Evolutionary conservation across 768 basidiomycete genomes (phyloP).

Genomic region (Psilocybe cubensis): DNA sequence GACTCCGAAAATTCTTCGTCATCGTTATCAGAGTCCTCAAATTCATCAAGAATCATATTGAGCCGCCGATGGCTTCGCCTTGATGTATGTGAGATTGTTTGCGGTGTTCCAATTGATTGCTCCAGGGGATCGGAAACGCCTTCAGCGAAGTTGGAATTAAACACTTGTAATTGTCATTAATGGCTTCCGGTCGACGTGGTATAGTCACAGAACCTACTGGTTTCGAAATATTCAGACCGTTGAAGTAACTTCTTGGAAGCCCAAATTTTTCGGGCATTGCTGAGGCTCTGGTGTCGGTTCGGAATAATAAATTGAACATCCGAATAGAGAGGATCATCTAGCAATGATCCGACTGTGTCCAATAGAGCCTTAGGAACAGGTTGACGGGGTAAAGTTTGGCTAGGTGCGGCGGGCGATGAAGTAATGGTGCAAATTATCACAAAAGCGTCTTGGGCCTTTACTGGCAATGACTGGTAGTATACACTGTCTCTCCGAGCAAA

Average conservation of each 20-base stretch:
- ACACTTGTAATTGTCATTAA: slow-evolving; percentile 51
- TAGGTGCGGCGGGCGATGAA: slow-evolving; percentile 59
- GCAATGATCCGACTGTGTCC: slow-evolving; percentile 70
- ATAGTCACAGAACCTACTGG: slow-evolving; percentile 49
- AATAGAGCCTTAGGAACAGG: slow-evolving; percentile 69
- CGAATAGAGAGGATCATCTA: slow-evolving; percentile 84
- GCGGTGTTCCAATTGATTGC: slow-evolving; percentile 24
- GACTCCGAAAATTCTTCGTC: slow-evolving; percentile 20
- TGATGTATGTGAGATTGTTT: slow-evolving; percentile 5
- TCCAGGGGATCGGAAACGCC: slow-evolving; percentile 36
- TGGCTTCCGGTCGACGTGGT: neutral
- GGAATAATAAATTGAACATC: slow-evolving; percentile 84
- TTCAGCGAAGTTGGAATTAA: slow-evolving; percentile 71
- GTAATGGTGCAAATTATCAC: slow-evolving; percentile 80
- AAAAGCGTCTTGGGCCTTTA: slow-evolving; percentile 67
- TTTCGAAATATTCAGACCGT: slow-evolving; percentile 78
- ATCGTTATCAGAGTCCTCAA: slow-evolving; percentile 56
- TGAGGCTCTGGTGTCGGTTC: slow-evolving; percentile 36
- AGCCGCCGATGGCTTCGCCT: slow-evolving; percentile 25
- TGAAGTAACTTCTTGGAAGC: slow-evolving; percentile 70
- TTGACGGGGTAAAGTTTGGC: slow-evolving; percentile 47
- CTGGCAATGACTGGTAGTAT: slow-evolving; percentile 57
- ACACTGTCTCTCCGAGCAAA: slow-evolving; percentile 77
- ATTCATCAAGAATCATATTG: slow-evolving; percentile 41
- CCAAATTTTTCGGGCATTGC: slow-evolving; percentile 55